A percentile compares a stretch with the other conserved stretches of the same genome.
phyloP scores from a whole-genome alignment of 768 basidiomycete genomes.

The Boletus rufocinnamomeus region DNA sequence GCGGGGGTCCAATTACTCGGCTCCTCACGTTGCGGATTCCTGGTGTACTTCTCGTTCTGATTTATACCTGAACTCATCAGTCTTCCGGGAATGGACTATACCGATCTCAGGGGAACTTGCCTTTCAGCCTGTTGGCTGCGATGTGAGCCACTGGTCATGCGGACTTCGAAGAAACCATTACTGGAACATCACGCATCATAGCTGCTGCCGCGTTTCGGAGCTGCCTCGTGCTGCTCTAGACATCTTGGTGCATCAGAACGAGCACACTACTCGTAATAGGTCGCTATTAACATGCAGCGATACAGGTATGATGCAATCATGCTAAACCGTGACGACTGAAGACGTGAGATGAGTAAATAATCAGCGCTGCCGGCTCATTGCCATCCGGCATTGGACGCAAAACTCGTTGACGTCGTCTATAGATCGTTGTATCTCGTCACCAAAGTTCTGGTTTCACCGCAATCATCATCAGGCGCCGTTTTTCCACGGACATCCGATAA shows the following conservation, averaged over 20 bases:
- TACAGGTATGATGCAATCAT: slow-evolving; percentile 33
- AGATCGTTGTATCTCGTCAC: slow-evolving; percentile 65
- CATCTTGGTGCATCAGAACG: slow-evolving; percentile 6
- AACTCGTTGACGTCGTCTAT: slow-evolving; percentile 71
- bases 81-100: background rate
- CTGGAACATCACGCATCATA: background rate
- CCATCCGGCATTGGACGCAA: slow-evolving; percentile 70
- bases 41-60: background rate
- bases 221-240: background rate
- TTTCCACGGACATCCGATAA: slow-evolving; percentile 13
- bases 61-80: background rate
- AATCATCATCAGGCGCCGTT: slow-evolving; percentile 11
- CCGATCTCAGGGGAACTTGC: background rate
- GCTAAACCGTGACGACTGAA: slow-evolving; percentile 12
- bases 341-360: slow-evolving; percentile 1
- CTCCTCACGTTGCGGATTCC: background rate
- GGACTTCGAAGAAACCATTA: background rate
- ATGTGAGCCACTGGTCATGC: slow-evolving; percentile 1
- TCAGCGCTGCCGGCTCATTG: slow-evolving; percentile 41
- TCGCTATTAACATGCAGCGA: slow-evolving; percentile 25
- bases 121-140: background rate
- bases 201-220: background rate
- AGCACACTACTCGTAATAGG: slow-evolving; percentile 11
- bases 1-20: background rate
- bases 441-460: slow-evolving; percentile 53